Conservation (phyloP, 2,329 filamentous ascomycete genomes). For the Tympanopsis confertula region DNA sequence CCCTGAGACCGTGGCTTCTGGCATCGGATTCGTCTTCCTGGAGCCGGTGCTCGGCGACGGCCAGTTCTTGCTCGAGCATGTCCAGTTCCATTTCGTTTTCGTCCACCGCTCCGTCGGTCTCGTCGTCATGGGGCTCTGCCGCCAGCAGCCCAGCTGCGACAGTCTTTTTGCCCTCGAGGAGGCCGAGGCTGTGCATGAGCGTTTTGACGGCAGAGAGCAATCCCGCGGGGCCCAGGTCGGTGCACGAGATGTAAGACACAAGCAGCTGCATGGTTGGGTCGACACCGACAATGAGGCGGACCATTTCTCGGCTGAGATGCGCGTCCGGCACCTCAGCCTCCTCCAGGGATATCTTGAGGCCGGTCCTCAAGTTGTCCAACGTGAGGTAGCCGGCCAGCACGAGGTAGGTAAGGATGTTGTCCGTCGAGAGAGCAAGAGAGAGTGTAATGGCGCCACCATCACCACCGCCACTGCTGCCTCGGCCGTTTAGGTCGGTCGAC, state of each 20-base stretch:
- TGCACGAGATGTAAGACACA: slow-evolving; percentile 51
- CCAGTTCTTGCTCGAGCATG: slow-evolving; percentile 55
- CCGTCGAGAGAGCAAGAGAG: slow-evolving; percentile 32
- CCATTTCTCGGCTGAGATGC: slow-evolving; percentile 47
- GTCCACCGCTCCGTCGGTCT: slow-evolving; percentile 40
- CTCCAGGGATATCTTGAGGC: slow-evolving; percentile 36
- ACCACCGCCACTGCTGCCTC: slow-evolving; percentile 31
- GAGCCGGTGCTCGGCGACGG: slow-evolving; percentile 26
- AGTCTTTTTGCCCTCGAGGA: slow-evolving; percentile 25
- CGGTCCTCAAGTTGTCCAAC: slow-evolving; percentile 43
- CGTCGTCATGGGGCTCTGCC: background rate
- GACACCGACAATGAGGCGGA: slow-evolving; percentile 48
- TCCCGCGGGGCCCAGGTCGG: slow-evolving; percentile 54
- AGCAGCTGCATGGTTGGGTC: slow-evolving; percentile 60
- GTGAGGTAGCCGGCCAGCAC: slow-evolving; percentile 49
- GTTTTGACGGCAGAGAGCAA: slow-evolving; percentile 53
- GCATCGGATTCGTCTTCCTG: slow-evolving; percentile 37
- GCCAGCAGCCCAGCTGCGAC: background rate
- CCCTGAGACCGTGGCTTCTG: slow-evolving; percentile 51
- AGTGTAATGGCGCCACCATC: slow-evolving; percentile 26
- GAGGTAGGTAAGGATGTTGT: slow-evolving; percentile 45
- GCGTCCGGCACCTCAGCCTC: slow-evolving; percentile 28
- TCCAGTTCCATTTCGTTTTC: slow-evolving; percentile 54
- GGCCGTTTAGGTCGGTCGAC: slow-evolving; percentile 48
- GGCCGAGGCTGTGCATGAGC: slow-evolving; percentile 59